Evolutionary conservation across 441 rosid genomes (phyloP).

Genomic region (Pelargonium fulgidum): DNA sequence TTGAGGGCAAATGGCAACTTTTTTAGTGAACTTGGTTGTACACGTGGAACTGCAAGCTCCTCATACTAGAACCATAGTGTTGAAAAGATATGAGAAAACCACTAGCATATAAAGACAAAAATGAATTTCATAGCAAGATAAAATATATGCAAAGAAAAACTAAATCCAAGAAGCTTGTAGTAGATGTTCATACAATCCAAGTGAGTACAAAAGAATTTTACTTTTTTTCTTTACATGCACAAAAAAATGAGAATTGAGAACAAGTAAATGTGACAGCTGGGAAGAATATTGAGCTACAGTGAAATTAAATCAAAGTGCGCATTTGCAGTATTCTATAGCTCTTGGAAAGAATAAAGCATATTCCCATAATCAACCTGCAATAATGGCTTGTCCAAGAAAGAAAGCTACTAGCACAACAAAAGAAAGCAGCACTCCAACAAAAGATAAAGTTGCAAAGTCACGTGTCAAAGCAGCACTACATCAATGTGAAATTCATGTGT

Average conservation of each 20-base stretch:
- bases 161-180: background rate
- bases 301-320: background rate
- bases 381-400: background rate
- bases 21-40: too few relatives aligned
- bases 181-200: background rate
- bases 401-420: background rate
- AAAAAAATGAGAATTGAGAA: background rate
- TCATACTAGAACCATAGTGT: background rate
- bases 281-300: background rate
- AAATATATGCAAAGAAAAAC: background rate
- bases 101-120: background rate
- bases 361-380: constrained; percentile 2
- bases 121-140: background rate
- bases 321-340: background rate
- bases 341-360: background rate
- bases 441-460: background rate
- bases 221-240: background rate
- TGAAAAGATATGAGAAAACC: background rate
- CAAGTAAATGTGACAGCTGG: background rate
- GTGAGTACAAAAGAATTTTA: background rate
- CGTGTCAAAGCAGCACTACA: background rate
- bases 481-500: too few relatives aligned
- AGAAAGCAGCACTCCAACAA: background rate
- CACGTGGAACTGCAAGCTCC: background rate
- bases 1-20: too few relatives aligned